Evolutionary conservation across 2,329 filamentous ascomycete species (phyloP).

Genomic region (Penicillium hesseltinei): DNA sequence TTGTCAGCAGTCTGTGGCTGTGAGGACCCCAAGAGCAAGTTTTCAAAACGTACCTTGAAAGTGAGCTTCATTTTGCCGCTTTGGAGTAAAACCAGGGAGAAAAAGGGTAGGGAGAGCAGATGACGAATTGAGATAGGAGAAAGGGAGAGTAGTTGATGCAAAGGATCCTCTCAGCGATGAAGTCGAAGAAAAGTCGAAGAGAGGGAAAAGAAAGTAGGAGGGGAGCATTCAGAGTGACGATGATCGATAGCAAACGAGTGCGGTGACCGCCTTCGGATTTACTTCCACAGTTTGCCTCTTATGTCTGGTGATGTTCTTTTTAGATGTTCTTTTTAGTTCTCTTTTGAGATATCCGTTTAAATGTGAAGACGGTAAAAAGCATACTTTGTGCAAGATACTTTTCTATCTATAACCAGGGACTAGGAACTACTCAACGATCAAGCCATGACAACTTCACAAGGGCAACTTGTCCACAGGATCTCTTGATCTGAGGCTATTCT

Average conservation of each 20-base stretch:
- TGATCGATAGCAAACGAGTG: slow-evolving; percentile 11
- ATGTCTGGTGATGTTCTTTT: too few relatives aligned
- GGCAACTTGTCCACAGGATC: not conserved
- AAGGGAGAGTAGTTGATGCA: not conserved
- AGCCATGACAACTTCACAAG: not conserved
- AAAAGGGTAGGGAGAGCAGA: slow-evolving; percentile 12
- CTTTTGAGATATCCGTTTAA: too few relatives aligned
- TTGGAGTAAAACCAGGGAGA: slow-evolving; percentile 31
- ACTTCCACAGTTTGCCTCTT: not conserved
- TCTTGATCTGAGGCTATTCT: not conserved
- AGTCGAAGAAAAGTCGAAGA: slow-evolving; percentile 17
- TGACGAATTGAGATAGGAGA: slow-evolving; percentile 7
- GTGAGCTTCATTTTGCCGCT: slow-evolving; percentile 64
- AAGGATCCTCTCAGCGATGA: slow-evolving; percentile 12
- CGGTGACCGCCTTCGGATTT: slow-evolving; percentile 10
- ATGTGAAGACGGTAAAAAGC: too few relatives aligned
- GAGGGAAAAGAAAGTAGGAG: slow-evolving; percentile 28
- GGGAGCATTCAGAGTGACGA: slow-evolving; percentile 11
- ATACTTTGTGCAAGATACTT: too few relatives aligned
- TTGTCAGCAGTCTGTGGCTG: slow-evolving; percentile 19
- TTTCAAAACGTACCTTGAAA: slow-evolving; percentile 58
- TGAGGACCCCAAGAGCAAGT: slow-evolving; percentile 21
- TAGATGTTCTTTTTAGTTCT: too few relatives aligned
- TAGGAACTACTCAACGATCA: not conserved
- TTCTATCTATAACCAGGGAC: too few relatives aligned